phyloP scores from a whole-genome alignment of 306 rosid species.

The Dalbergia cochinchinensis region DNA sequence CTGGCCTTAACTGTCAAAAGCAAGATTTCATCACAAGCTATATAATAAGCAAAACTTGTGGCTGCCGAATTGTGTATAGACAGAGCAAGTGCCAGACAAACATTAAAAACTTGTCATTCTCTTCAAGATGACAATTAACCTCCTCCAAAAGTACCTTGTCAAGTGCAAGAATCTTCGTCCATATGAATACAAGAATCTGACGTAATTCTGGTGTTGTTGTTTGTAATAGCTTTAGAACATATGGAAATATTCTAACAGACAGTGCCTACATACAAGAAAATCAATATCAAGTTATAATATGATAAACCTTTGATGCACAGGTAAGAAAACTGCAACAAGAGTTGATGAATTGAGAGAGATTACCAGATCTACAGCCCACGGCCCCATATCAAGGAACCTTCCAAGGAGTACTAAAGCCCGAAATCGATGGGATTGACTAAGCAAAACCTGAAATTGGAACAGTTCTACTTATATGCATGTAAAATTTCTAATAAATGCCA shows the following conservation, averaged over 20 bases:
- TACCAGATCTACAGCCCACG: constrained; percentile 99
- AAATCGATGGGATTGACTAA: constrained; percentile 90
- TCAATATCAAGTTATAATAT: constrained; percentile 36
- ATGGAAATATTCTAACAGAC: constrained; percentile 98
- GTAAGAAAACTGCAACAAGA: constrained; percentile 30
- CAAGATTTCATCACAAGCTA: constrained; percentile 1
- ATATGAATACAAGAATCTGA: constrained; percentile 95
- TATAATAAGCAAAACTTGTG: neutral
- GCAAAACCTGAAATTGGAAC: constrained; percentile 80
- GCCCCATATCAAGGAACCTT: constrained; percentile 98
- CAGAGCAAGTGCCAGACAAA: neutral
- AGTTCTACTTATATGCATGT: constrained; percentile 39
- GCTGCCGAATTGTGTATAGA: neutral
- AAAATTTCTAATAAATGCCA: constrained; percentile 28
- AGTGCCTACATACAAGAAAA: constrained; percentile 67
- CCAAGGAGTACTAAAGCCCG: constrained; percentile 96
- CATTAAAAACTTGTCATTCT: constrained; percentile 18
- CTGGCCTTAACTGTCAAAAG: neutral
- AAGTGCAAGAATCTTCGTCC: constrained; percentile 99
- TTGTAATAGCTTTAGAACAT: constrained; percentile 93
- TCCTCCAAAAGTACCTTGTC: constrained; percentile 75
- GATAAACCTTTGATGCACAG: constrained; percentile 4
- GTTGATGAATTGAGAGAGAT: constrained; percentile 28
- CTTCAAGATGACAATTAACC: constrained; percentile 20
- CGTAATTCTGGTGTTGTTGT: constrained; percentile 95